These are phyloP conservation scores for Russula olivacea DNA, from an alignment of 768 basidiomycete species.

Conservation along the genomic window DNA sequence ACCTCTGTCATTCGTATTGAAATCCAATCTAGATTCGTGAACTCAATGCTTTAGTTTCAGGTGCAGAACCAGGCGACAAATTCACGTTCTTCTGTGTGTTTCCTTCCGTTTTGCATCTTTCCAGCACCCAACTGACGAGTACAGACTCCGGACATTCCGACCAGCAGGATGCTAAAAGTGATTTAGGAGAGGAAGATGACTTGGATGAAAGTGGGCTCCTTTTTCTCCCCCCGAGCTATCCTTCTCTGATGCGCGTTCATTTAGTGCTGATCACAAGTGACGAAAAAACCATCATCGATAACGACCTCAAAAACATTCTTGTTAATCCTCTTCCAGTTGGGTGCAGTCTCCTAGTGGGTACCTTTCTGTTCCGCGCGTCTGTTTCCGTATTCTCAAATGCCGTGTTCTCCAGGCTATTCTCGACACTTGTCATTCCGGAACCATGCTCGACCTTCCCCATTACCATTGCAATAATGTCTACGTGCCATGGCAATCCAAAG, in stretches of 20 bases:
- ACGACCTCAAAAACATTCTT: constrained; percentile 19
- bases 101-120: background rate
- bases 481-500: constrained; percentile 28
- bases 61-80: constrained; percentile 26
- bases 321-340: constrained; percentile 24
- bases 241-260: background rate
- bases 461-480: constrained; percentile 27
- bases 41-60: constrained; percentile 21
- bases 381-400: background rate
- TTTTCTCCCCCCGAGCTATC: too few relatives aligned
- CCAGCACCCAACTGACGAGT: background rate
- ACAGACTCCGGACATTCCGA: constrained; percentile 29
- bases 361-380: background rate
- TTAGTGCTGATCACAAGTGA: constrained; percentile 17
- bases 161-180: constrained; percentile 15
- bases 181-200: constrained; percentile 25
- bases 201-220: constrained; percentile 26
- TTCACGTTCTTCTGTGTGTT: constrained; percentile 29
- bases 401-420: constrained; percentile 23
- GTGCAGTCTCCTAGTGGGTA: constrained; percentile 21
- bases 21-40: constrained; percentile 19
- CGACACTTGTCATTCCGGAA: constrained; percentile 29
- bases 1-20: background rate
- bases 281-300: constrained; percentile 26
- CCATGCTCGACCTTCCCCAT: constrained; percentile 28